Evolutionary conservation across 2,329 filamentous ascomycete genomes (phyloP), one percentile per base, ranked within the genome.

Genomic region (Cylindrodendrum hubeiense): DNA sequence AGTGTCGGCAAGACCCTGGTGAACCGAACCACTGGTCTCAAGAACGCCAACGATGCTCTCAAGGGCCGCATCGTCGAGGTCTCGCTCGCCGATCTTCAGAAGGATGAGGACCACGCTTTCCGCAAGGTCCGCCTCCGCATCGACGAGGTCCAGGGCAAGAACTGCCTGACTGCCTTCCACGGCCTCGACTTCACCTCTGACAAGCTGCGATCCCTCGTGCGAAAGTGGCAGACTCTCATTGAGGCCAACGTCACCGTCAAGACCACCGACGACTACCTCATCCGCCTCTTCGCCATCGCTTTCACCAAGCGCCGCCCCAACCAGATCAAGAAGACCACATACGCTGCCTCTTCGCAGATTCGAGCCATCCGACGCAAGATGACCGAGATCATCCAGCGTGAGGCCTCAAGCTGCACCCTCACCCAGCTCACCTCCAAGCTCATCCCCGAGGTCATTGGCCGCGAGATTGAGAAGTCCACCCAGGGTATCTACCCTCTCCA

Each of bases 241-340:
- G 96, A 99, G 91, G 96, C 96, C 89, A 99, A 99, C 85, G 91
- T 98, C 81, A 97, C 97, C 75, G 95, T 99, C 89, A 98, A 98
- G 93, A 98, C 96, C 79, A 98, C 96, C 83, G 96, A 99, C 83
- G 96, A 99, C 87, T 98, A 99, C 89, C 95, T 98, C 83, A 90
- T 99, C 86, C 94, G 96, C 80, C 91, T 99, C 78, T 99, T 99
- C 88, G 94, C 94, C 83, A 99, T 99, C 78, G 96, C 93, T 78
- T 99, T 99, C 90, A 99, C 96, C 86, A 98, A 98, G 93, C 90
- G 94, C 85, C 92, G 96, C 81, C 94, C 94, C 78, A 99, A 98
- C 90, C 96, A 99, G 90, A 95, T 99, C 89, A 97, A 97, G 93
- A 99, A 98, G 93, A 99, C 96, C 79, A 99, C 96, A 82, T 99